These are phyloP conservation scores for Herpetospermum pedunculosum DNA, from an alignment of 306 rosid genomes.

Conservation along the genomic window DNA sequence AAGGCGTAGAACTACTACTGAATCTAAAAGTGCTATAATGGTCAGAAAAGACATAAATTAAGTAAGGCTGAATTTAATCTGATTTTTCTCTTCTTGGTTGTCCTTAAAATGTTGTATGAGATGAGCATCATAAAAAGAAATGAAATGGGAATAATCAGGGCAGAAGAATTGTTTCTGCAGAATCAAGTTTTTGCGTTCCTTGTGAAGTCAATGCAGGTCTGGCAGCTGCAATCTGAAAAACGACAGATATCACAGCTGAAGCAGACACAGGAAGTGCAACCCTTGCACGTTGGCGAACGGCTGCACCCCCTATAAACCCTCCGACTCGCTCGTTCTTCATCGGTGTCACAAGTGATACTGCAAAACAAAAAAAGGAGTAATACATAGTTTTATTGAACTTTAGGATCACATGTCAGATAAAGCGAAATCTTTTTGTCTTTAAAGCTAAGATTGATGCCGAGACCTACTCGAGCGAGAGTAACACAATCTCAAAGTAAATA, in stretches of 20 bases:
- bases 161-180: slow-evolving; percentile 9
- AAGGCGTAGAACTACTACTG: not conserved
- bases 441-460: not conserved
- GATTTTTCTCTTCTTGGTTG: not conserved
- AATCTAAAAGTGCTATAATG: not conserved
- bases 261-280: slow-evolving; percentile 96
- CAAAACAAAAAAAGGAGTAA: slow-evolving; percentile 1
- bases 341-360: slow-evolving; percentile 79
- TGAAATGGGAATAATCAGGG: slow-evolving; percentile 1
- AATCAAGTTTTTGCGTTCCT: slow-evolving; percentile 53
- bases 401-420: not conserved
- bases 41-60: not conserved
- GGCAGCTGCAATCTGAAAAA: slow-evolving; percentile 92
- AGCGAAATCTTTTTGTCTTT: not conserved
- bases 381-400: not conserved
- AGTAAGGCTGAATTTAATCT: not conserved
- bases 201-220: slow-evolving; percentile 88
- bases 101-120: not conserved
- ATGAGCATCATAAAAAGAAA: not conserved
- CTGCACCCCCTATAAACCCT: slow-evolving; percentile 80
- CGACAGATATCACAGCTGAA: slow-evolving; percentile 88
- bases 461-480: not conserved
- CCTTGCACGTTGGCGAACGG: slow-evolving; percentile 79
- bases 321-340: slow-evolving; percentile 87
- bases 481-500: not conserved